Evolutionary conservation across 2,329 filamentous ascomycete species (phyloP).

Genomic region (Colletotrichum shisoi): DNA sequence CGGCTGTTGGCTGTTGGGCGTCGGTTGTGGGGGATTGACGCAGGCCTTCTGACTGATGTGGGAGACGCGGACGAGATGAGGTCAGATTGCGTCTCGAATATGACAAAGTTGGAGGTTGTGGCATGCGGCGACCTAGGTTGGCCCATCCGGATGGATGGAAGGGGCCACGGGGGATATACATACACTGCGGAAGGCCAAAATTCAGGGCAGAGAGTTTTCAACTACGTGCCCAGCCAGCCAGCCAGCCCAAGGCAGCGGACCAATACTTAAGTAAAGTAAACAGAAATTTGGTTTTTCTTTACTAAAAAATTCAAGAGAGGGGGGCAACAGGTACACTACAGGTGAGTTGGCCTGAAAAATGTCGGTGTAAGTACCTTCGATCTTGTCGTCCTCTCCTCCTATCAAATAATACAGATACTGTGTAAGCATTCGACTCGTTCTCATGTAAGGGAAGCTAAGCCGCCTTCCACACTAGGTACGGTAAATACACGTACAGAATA

Average conservation of each 20-base stretch:
- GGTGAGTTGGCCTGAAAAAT: slow-evolving; percentile 32
- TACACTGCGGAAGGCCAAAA: slow-evolving; percentile 14
- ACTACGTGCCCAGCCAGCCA: not conserved
- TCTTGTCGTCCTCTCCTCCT: not conserved
- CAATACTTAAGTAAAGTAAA: not conserved
- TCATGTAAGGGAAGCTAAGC: slow-evolving; percentile 17
- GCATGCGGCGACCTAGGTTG: slow-evolving; percentile 21
- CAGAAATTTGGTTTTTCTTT: too few species aligned
- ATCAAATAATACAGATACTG: not conserved
- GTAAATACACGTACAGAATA: too few species aligned
- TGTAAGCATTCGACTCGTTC: not conserved
- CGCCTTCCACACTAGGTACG: too few species aligned
- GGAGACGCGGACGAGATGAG: slow-evolving; percentile 17
- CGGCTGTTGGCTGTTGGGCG: slow-evolving; percentile 22
- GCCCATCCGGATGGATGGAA: slow-evolving; percentile 35
- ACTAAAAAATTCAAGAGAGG: too few species aligned
- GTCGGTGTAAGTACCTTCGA: not conserved
- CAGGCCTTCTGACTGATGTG: slow-evolving; percentile 33
- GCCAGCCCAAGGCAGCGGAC: too few species aligned
- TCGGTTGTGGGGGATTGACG: not conserved
- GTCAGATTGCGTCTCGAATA: slow-evolving; percentile 31
- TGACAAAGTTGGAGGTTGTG: slow-evolving; percentile 17
- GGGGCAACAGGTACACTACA: too few species aligned
- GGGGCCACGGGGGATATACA: slow-evolving; percentile 20
- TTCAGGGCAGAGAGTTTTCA: not conserved